Percentiles rank a stretch among this genome's conserved stretches.
Evolutionary conservation across 176 grass and related monocot species (phyloP).

Genomic region (sorghum (Sorghum bicolor)): DNA sequence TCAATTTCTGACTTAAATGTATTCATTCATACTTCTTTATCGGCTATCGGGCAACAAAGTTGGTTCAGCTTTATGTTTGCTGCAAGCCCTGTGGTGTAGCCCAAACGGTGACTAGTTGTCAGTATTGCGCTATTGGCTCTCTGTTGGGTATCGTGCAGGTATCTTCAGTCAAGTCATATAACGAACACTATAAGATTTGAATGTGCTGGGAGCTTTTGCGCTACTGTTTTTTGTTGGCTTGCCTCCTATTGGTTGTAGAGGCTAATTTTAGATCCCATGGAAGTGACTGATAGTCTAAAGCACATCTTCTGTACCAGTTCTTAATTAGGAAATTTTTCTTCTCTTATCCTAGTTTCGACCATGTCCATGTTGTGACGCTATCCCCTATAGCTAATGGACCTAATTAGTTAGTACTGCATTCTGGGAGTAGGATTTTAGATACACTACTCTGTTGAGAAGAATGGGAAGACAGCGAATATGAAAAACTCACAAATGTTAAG

Average conservation of each 20-base stretch:
- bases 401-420: not conserved
- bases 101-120: not conserved
- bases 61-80: not conserved
- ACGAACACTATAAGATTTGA: not conserved
- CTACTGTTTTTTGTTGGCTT: not conserved
- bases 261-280: not conserved
- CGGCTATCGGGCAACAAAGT: not conserved
- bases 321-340: not conserved
- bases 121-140: not conserved
- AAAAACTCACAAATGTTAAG: not conserved
- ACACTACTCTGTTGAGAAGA: not conserved
- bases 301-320: not conserved
- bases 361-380: not conserved
- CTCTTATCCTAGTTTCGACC: not conserved
- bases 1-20: not conserved
- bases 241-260: not conserved
- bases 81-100: not conserved
- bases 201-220: not conserved
- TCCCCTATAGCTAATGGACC: not conserved
- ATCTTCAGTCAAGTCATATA: not conserved
- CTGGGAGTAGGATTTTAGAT: constrained; percentile 4
- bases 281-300: not conserved
- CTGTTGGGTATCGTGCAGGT: not conserved
- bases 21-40: not conserved
- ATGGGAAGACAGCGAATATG: not conserved